These are phyloP conservation scores for Rhodotorula sp. DNA, from an alignment of 1,284 basidiomycete species.

Conservation along the genomic window DNA sequence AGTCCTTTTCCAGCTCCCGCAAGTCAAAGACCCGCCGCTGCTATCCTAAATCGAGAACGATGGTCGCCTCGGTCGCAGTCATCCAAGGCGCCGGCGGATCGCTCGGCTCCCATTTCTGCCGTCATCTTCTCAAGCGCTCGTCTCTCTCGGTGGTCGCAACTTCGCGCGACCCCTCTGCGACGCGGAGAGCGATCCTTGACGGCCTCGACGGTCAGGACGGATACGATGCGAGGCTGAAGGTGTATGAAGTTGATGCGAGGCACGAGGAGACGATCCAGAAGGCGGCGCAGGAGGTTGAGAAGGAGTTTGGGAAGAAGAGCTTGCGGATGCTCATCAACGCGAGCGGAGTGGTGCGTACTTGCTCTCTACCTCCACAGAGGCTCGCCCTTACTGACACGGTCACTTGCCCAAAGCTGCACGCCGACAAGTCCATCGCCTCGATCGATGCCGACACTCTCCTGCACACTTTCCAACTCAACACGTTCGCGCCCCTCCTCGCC, in stretches of 20 bases:
- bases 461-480: slow-evolving; percentile 53
- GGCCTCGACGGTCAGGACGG: slow-evolving; percentile 14
- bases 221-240: slow-evolving; percentile 47
- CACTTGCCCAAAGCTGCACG: slow-evolving; percentile 48
- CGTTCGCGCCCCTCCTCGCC: slow-evolving; percentile 54
- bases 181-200: slow-evolving; percentile 47
- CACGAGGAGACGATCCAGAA: slow-evolving; percentile 51
- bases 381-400: rapidly evolving
- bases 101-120: slow-evolving; percentile 38
- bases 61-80: slow-evolving; percentile 42
- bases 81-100: slow-evolving; percentile 41
- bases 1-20: not conserved
- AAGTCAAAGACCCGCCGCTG: not conserved
- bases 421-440: slow-evolving; percentile 55
- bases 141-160: slow-evolving; percentile 53
- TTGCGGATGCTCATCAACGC: slow-evolving; percentile 54
- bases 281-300: slow-evolving; percentile 50
- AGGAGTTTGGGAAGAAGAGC: slow-evolving; percentile 49
- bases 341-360: slow-evolving; percentile 52
- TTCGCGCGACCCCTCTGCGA: slow-evolving; percentile 48
- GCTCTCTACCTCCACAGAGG: not conserved
- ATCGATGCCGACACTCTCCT: slow-evolving; percentile 48
- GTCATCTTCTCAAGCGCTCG: slow-evolving; percentile 50
- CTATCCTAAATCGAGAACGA: not conserved
- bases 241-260: slow-evolving; percentile 51